A percentile compares a stretch with the other conserved stretches of the same genome.
These are phyloP conservation scores for Trapa bicornis DNA, from an alignment of 345 rosid genomes.

Conservation along the genomic window DNA sequence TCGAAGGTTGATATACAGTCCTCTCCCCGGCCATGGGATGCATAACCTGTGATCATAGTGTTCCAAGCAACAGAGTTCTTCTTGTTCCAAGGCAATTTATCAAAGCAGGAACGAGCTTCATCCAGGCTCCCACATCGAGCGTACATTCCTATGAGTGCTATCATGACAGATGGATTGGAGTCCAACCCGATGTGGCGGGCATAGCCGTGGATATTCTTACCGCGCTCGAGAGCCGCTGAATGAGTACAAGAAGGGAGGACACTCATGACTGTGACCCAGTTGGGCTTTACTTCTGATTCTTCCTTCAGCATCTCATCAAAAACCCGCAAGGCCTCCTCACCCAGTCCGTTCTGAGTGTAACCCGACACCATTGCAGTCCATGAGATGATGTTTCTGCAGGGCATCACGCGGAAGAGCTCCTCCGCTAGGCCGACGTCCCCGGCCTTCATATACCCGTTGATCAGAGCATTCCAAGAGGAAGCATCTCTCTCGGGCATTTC, in stretches of 20 bases:
- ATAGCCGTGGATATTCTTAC: conserved; percentile 20
- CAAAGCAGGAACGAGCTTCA: conserved; percentile 19
- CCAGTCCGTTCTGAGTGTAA: conserved; percentile 23
- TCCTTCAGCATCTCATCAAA: conserved; percentile 23
- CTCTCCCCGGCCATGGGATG: conserved; percentile 28
- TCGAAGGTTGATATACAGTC: conserved; percentile 24
- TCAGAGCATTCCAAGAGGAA: conserved; percentile 33
- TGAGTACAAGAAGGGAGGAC: conserved; percentile 36
- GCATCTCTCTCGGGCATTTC: conserved; percentile 34
- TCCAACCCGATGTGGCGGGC: conserved; percentile 14
- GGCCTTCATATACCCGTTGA: conserved; percentile 22
- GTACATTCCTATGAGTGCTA: conserved; percentile 27
- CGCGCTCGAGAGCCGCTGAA: conserved; percentile 23
- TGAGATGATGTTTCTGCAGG: conserved; percentile 24
- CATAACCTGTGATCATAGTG: conserved; percentile 37
- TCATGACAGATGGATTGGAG: conserved; percentile 18
- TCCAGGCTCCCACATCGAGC: conserved; percentile 27
- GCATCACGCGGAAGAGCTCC: conserved; percentile 23
- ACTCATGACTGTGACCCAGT: conserved; percentile 30
- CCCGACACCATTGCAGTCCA: conserved; percentile 41
- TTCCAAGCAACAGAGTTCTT: conserved; percentile 37
- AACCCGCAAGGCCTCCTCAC: conserved; percentile 20
- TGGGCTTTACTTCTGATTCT: conserved; percentile 22
- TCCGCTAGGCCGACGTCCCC: conserved; percentile 21
- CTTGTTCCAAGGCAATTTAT: conserved; percentile 7